phyloP scores from a whole-genome alignment of 257 asterid species.

The Solanum pennellii region DNA sequence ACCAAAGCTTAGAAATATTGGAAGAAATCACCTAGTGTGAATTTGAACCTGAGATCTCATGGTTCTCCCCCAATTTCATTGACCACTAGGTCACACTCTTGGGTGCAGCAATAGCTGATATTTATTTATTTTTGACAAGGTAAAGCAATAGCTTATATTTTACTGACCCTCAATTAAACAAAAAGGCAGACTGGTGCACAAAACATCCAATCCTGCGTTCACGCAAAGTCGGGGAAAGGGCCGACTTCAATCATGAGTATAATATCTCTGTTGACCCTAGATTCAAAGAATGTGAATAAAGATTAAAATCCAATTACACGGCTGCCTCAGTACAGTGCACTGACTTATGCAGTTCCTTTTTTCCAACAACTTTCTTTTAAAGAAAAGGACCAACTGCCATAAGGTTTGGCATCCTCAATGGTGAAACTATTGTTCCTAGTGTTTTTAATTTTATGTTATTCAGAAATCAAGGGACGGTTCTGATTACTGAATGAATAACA shows the following conservation, averaged over 20 bases:
- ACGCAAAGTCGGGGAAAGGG: neutral
- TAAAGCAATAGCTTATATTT: neutral
- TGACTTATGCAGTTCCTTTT: neutral
- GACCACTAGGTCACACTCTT: neutral
- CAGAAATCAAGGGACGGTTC: neutral
- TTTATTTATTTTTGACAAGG: neutral
- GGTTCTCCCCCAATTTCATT: neutral
- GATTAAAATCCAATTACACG: neutral
- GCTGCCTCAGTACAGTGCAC: neutral
- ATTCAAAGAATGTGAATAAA: neutral
- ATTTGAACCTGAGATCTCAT: neutral
- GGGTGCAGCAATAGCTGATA: neutral
- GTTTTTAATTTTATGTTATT: neutral
- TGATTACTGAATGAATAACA: neutral
- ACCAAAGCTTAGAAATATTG: neutral
- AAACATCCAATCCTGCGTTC: neutral
- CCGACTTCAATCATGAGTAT: neutral
- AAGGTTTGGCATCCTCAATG: neutral
- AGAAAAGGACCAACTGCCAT: neutral
- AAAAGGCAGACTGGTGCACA: neutral
- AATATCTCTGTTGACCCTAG: neutral
- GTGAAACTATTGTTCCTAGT: neutral
- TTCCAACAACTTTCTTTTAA: neutral
- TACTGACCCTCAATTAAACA: neutral
- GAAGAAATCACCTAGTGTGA: neutral